phyloP scores from a whole-genome alignment of 2,329 filamentous ascomycete genomes.

The Botrytis elliptica region DNA sequence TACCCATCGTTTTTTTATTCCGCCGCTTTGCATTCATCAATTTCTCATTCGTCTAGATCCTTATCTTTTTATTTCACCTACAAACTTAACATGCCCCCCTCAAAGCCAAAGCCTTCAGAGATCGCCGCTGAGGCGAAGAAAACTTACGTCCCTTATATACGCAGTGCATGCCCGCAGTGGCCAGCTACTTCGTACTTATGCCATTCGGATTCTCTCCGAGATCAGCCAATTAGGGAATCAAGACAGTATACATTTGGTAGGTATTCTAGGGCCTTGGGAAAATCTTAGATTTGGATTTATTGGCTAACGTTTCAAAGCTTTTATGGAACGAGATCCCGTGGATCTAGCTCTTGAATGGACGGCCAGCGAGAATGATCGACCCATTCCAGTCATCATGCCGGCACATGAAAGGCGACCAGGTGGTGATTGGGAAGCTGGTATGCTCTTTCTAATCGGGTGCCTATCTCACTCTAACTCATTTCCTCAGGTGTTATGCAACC shows the following conservation, averaged over 20 bases:
- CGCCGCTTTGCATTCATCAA: background rate
- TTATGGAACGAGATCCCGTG: conserved; percentile 59
- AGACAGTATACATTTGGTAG: conserved; percentile 47
- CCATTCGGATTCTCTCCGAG: conserved; percentile 46
- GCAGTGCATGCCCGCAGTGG: conserved; percentile 55
- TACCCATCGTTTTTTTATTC: background rate
- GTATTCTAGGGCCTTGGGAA: conserved; percentile 20
- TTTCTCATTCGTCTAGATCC: background rate
- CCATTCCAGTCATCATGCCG: conserved; percentile 41
- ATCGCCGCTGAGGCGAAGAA: conserved; percentile 72
- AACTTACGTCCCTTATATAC: conserved; percentile 65
- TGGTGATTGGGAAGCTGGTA: conserved; percentile 74
- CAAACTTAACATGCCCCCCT: conserved; percentile 50
- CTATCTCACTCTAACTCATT: conserved; percentile 18
- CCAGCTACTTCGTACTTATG: conserved; percentile 57
- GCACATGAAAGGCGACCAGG: conserved; percentile 75
- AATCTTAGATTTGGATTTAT: background rate
- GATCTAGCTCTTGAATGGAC: conserved; percentile 60
- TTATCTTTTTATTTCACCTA: background rate
- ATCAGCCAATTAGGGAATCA: conserved; percentile 22
- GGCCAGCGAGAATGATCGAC: conserved; percentile 27
- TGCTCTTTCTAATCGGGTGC: conserved; percentile 22
- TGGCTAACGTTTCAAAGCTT: conserved; percentile 35
- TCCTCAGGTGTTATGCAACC: conserved; percentile 55
- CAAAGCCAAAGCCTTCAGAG: conserved; percentile 64